A percentile compares a stretch with the other conserved stretches of the same genome.
These are phyloP conservation scores for Cladosporium sp. DNA, from an alignment of 2,329 filamentous ascomycete genomes.

Conservation along the genomic window DNA sequence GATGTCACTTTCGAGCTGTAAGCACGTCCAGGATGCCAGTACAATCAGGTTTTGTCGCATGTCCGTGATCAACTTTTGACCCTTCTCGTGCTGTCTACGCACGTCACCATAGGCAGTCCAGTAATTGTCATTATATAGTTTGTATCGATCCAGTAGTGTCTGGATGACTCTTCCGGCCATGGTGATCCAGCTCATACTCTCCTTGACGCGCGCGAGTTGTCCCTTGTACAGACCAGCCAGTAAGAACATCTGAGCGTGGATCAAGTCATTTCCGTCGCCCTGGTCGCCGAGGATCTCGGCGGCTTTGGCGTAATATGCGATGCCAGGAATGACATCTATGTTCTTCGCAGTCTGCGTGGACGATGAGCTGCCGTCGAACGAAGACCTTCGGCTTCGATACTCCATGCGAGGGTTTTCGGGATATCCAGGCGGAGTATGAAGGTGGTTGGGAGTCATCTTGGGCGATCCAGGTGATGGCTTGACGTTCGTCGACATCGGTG, in stretches of 20 bases:
- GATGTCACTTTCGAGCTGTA: conserved; percentile 92
- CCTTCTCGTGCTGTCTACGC: conserved; percentile 26
- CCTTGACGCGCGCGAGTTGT: conserved; percentile 78
- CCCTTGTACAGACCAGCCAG: conserved; percentile 85
- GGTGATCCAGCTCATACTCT: conserved; percentile 72
- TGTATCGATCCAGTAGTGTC: conserved; percentile 71
- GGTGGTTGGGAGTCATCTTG: conserved; percentile 30
- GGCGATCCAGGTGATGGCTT: conserved; percentile 38
- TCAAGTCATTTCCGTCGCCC: conserved; percentile 71
- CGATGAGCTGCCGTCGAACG: conserved; percentile 25
- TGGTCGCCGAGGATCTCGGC: conserved; percentile 82
- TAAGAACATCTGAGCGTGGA: conserved; percentile 79
- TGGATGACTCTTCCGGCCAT: conserved; percentile 59
- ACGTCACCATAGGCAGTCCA: conserved; percentile 35
- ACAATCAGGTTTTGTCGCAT: conserved; percentile 40
- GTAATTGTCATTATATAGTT: conserved; percentile 30
- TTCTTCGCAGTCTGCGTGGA: conserved; percentile 21
- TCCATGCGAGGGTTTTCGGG: conserved; percentile 16
- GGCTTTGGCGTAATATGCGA: conserved; percentile 85
- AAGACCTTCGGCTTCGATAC: conserved; percentile 28
- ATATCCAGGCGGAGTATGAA: conserved; percentile 26
- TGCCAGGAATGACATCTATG: conserved; percentile 78
- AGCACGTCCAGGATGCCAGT: conserved; percentile 85
- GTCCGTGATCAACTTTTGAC: conserved; percentile 27
- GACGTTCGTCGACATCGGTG: conserved; percentile 27